Conservation (phyloP, 805 yeast species). For the Candida glaebosa region DNA sequence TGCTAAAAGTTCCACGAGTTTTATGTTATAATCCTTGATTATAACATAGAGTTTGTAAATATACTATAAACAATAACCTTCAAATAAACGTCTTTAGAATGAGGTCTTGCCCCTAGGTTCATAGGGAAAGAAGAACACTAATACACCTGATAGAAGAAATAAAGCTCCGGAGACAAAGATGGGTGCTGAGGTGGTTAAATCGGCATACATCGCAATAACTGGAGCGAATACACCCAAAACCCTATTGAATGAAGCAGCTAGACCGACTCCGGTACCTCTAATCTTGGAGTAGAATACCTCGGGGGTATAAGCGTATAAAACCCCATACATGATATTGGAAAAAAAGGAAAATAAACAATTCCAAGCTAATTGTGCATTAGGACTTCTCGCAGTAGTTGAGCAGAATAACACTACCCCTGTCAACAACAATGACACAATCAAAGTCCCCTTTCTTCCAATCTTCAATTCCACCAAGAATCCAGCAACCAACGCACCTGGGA, state of each 20-base stretch:
- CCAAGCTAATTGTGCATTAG: slow-evolving; percentile 42
- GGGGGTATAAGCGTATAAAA: slow-evolving; percentile 64
- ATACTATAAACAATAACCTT: background rate
- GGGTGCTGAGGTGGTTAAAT: slow-evolving; percentile 54
- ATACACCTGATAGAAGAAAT: slow-evolving; percentile 42
- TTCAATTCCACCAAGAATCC: slow-evolving; percentile 28
- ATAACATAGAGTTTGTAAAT: no score
- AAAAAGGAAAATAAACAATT: slow-evolving; percentile 46
- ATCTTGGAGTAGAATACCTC: slow-evolving; percentile 51
- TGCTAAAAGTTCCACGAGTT: no score
- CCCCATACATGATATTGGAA: slow-evolving; percentile 55
- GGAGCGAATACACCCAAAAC: slow-evolving; percentile 57
- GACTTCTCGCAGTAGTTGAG: slow-evolving; percentile 58
- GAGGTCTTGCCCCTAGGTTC: slow-evolving; percentile 22
- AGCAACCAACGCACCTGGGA: slow-evolving; percentile 32
- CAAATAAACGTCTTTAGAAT: slow-evolving; percentile 4
- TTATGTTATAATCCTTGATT: no score
- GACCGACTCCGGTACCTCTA: slow-evolving; percentile 57
- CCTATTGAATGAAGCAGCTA: slow-evolving; percentile 54
- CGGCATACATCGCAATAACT: slow-evolving; percentile 51
- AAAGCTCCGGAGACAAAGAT: slow-evolving; percentile 60
- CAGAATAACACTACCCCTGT: slow-evolving; percentile 59
- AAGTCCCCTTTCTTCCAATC: slow-evolving; percentile 57
- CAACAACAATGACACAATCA: slow-evolving; percentile 48
- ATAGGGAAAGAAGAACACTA: slow-evolving; percentile 27